Evolutionary conservation across 345 rosid species (phyloP).

Genomic region (Gossypium arboreum): DNA sequence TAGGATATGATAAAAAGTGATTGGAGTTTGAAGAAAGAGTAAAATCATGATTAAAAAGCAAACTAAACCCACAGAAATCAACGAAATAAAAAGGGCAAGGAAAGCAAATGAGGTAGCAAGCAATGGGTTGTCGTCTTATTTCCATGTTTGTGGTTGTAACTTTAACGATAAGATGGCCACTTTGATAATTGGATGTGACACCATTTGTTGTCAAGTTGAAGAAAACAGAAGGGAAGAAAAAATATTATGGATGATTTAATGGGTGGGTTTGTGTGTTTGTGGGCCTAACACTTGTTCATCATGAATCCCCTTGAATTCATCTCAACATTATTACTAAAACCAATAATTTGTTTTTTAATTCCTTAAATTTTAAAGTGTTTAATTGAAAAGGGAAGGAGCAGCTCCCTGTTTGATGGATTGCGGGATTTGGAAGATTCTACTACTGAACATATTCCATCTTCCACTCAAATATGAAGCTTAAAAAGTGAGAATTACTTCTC

Average conservation of each 20-base stretch:
- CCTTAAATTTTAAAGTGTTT: no score
- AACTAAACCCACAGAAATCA: not conserved
- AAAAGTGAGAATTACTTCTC: not conserved
- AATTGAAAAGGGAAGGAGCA: not conserved
- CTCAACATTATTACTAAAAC: not conserved
- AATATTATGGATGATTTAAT: not conserved
- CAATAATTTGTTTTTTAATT: no score
- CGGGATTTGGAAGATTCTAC: not conserved
- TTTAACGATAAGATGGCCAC: not conserved
- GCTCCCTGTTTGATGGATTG: constrained; percentile 12
- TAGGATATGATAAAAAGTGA: not conserved
- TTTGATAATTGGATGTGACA: not conserved
- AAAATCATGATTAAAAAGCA: not conserved
- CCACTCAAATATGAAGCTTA: not conserved
- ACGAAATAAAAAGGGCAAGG: not conserved
- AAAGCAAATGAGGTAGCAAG: not conserved
- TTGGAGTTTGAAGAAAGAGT: not conserved
- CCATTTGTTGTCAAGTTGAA: not conserved
- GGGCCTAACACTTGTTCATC: not conserved
- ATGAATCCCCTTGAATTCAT: not conserved
- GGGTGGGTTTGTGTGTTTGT: not conserved
- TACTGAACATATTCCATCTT: not conserved
- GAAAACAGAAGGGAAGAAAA: not conserved
- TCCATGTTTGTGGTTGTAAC: not conserved
- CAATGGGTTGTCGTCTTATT: not conserved